phyloP scores from a whole-genome alignment of 2,329 filamentous ascomycete species.

The Cladophialophora immunda region DNA sequence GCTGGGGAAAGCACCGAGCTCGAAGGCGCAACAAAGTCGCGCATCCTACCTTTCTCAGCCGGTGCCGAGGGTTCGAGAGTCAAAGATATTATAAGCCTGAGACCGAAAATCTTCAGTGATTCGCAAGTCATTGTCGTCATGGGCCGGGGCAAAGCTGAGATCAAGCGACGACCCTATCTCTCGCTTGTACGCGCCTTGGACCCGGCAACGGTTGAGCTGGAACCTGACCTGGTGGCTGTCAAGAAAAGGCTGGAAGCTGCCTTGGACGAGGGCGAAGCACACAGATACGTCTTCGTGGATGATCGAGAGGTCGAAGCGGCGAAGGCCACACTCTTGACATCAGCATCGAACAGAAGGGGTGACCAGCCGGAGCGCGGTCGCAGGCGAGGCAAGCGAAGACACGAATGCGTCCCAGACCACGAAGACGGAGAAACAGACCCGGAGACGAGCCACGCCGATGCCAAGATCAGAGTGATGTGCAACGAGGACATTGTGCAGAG shows the following conservation, averaged over 20 bases:
- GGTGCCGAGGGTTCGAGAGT: conserved; percentile 60
- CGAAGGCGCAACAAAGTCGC: conserved; percentile 78
- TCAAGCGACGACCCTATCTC: conserved; percentile 74
- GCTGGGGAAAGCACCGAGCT: conserved; percentile 82
- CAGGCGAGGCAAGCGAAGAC: conserved; percentile 41
- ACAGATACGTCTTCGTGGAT: conserved; percentile 83
- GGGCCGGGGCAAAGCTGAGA: conserved; percentile 66
- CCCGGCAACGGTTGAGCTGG: conserved; percentile 71
- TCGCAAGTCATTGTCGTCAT: conserved; percentile 77
- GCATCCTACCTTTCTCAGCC: conserved; percentile 66
- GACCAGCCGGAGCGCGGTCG: not conserved
- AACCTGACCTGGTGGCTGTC: conserved; percentile 72
- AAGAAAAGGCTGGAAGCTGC: conserved; percentile 52
- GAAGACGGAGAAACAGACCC: not conserved
- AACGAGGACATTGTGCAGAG: conserved; percentile 93
- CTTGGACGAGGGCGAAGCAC: conserved; percentile 48
- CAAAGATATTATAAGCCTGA: conserved; percentile 62
- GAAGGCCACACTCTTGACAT: conserved; percentile 51
- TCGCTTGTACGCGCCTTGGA: conserved; percentile 84
- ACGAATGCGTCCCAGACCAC: conserved; percentile 34
- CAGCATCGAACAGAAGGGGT: conserved; percentile 33
- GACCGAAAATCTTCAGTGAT: conserved; percentile 70
- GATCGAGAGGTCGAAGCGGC: conserved; percentile 66
- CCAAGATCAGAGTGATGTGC: conserved; percentile 70
- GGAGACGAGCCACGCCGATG: conserved; percentile 54